Conservation (phyloP, 768 basidiomycete species). For the Boletus rubroflammeus region DNA sequence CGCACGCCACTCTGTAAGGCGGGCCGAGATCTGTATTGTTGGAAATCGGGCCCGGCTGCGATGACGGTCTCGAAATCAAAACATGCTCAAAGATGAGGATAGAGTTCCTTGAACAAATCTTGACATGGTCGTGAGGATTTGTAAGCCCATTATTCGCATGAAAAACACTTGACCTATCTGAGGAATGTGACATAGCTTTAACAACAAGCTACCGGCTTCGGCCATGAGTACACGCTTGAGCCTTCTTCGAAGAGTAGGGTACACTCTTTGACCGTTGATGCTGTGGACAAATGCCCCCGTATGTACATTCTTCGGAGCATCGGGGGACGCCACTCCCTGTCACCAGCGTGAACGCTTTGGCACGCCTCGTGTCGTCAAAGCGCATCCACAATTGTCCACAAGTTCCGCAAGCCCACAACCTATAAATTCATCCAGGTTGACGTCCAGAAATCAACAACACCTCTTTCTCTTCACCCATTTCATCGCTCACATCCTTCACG, state of each 20-base stretch:
- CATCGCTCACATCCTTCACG: not conserved
- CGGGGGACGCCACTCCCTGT: constrained; percentile 12
- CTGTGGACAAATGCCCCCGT: not conserved
- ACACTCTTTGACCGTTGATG: not conserved
- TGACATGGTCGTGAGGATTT: not conserved
- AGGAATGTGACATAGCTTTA: not conserved
- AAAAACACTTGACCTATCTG: not conserved
- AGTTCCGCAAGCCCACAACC: constrained; percentile 5
- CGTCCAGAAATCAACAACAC: not conserved
- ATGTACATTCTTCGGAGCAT: constrained; percentile 4
- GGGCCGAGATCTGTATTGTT: not conserved
- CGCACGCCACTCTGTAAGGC: not conserved
- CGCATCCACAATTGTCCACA: constrained; percentile 27
- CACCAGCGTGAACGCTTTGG: constrained; percentile 11
- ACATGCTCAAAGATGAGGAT: not conserved
- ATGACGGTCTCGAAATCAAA: not conserved
- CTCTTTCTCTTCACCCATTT: not conserved
- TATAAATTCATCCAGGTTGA: constrained; percentile 18
- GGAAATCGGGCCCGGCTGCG: not conserved
- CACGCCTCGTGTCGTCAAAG: constrained; percentile 29
- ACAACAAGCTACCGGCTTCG: not conserved
- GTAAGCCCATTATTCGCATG: not conserved
- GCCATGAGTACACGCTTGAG: not conserved
- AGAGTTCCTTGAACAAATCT: not conserved
- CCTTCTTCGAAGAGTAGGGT: not conserved